Conservation (phyloP, 2,329 filamentous ascomycete species). For the Trichoderma cornu-damae region DNA sequence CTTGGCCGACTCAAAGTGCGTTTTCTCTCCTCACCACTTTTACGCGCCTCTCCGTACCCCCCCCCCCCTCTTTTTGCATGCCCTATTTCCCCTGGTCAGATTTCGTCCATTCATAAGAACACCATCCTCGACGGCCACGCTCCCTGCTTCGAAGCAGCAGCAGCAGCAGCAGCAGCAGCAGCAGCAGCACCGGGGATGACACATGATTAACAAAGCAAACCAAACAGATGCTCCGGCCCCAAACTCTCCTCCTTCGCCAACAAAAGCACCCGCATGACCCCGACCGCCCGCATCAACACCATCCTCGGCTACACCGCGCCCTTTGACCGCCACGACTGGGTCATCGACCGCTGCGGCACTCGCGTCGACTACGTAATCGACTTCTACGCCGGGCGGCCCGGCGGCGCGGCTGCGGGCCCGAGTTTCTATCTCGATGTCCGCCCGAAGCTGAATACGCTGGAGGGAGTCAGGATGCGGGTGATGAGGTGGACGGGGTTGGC, state of each 20-base stretch:
- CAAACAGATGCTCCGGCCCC: constrained; percentile 61
- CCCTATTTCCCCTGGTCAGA: no score
- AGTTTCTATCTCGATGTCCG: constrained; percentile 65
- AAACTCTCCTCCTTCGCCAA: constrained; percentile 80
- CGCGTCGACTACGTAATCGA: constrained; percentile 95
- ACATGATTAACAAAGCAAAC: background rate
- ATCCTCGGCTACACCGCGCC: constrained; percentile 83
- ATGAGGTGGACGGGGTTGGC: constrained; percentile 47
- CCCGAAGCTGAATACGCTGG: constrained; percentile 63
- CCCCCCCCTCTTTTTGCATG: no score
- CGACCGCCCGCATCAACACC: constrained; percentile 76
- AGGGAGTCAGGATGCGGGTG: constrained; percentile 62
- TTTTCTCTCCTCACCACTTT: no score
- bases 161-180: no score
- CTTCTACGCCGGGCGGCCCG: constrained; percentile 74
- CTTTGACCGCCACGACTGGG: constrained; percentile 97
- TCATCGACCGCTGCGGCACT: constrained; percentile 83
- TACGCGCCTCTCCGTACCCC: no score
- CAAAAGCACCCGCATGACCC: constrained; percentile 63
- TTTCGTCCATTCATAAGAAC: no score
- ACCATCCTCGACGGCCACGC: no score
- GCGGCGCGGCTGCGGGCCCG: constrained; percentile 34
- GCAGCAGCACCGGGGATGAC: no score
- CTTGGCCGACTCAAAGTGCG: constrained; percentile 51
- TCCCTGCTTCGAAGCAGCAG: no score